Evolutionary conservation across 2,329 filamentous ascomycete species (phyloP).

Genomic region (Hypoxylon sp.): DNA sequence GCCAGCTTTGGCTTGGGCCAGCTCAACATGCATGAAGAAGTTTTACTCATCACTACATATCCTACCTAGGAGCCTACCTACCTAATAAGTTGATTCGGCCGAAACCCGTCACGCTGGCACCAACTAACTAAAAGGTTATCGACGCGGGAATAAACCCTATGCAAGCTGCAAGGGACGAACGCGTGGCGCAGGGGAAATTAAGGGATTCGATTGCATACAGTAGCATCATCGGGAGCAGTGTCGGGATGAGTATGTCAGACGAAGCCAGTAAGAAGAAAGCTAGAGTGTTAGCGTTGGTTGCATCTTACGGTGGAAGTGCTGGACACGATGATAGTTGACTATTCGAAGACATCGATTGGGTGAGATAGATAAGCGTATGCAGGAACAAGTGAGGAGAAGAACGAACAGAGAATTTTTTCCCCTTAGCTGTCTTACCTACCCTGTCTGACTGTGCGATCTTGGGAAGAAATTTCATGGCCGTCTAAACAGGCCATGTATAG

Average conservation of each 20-base stretch:
- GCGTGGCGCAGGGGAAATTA: slow-evolving; percentile 33
- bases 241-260: slow-evolving; percentile 34
- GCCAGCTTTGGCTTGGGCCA: slow-evolving; percentile 27
- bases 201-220: slow-evolving; percentile 30
- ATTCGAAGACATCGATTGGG: slow-evolving; percentile 31
- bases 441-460: not conserved
- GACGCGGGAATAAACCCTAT: slow-evolving; percentile 27
- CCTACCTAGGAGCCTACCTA: slow-evolving; percentile 10
- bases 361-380: slow-evolving; percentile 24
- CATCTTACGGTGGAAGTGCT: slow-evolving; percentile 27
- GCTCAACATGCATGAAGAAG: slow-evolving; percentile 33
- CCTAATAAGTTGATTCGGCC: slow-evolving; percentile 26
- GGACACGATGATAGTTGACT: slow-evolving; percentile 25
- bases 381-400: slow-evolving; percentile 24
- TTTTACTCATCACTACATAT: slow-evolving; percentile 31
- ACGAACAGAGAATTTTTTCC: slow-evolving; percentile 15
- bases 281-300: slow-evolving; percentile 23
- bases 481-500: too few relatives aligned
- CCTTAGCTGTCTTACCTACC: slow-evolving; percentile 16
- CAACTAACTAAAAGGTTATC: slow-evolving; percentile 29
- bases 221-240: slow-evolving; percentile 28
- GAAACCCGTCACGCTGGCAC: slow-evolving; percentile 31
- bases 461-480: slow-evolving; percentile 28
- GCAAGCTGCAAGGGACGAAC: slow-evolving; percentile 42
- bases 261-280: slow-evolving; percentile 29